Percentiles rank a stretch among this genome's conserved stretches.
phyloP scores from a whole-genome alignment of 148 eudicot genomes.

The Polygonum aviculare region DNA sequence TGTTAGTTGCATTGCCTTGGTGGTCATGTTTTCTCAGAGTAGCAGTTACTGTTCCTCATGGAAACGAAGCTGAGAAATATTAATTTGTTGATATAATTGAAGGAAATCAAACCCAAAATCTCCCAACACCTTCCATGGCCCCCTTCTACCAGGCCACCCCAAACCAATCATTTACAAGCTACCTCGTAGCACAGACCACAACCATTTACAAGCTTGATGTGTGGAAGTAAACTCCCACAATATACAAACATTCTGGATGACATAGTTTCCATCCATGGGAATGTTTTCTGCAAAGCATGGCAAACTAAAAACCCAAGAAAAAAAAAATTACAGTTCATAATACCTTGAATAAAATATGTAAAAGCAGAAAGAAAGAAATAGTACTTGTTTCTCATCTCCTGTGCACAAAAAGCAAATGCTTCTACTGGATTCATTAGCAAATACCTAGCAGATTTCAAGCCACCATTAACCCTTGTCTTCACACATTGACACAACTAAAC shows the following conservation, averaged over 20 bases:
- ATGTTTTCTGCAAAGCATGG: neutral
- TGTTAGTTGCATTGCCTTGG: no score
- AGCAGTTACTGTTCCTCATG: no score
- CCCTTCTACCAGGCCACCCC: no score
- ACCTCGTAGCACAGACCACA: neutral
- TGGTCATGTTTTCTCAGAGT: no score
- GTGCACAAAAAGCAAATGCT: neutral
- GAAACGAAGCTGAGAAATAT: no score
- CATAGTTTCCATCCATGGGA: neutral
- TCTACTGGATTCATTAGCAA: conserved; percentile 2
- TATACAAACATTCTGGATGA: neutral
- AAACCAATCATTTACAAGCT: no score
- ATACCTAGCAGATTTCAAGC: neutral
- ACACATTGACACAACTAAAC: neutral
- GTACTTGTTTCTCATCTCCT: conserved; percentile 3
- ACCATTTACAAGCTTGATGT: neutral
- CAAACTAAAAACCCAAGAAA: neutral
- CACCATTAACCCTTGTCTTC: neutral
- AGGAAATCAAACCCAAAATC: no score
- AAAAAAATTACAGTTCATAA: neutral
- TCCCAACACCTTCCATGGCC: no score
- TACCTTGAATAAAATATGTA: neutral
- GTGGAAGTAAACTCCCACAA: conserved; percentile 4
- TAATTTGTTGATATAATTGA: no score
- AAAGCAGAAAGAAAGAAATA: neutral